A percentile compares a stretch with the other conserved stretches of the same genome.
Conservation (phyloP, 2,329 filamentous ascomycete genomes). For the Verticillium nonalfalfae region DNA sequence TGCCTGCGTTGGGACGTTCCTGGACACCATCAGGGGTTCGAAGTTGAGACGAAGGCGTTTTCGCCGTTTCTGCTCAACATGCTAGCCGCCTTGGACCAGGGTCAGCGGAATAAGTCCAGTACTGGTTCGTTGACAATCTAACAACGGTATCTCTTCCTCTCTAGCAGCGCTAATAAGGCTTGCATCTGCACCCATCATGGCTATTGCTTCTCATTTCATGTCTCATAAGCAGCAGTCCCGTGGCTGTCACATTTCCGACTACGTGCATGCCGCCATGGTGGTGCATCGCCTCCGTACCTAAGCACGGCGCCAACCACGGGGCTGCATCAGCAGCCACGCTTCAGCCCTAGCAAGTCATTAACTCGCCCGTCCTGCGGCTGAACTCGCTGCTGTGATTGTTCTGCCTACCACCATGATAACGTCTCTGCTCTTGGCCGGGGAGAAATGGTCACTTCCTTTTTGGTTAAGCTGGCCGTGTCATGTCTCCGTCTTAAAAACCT, state of each 20-base stretch:
- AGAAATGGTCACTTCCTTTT: not conserved
- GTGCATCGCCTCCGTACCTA: not conserved
- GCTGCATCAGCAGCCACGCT: not conserved
- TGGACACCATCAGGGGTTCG: constrained; percentile 23
- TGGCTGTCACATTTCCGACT: not conserved
- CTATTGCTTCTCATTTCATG: not conserved
- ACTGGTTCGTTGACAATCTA: not conserved
- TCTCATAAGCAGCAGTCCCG: not conserved
- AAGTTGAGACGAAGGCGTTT: constrained; percentile 20
- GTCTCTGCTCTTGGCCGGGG: not conserved
- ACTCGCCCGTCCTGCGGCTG: not conserved
- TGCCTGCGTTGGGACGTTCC: constrained; percentile 19
- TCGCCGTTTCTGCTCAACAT: constrained; percentile 17
- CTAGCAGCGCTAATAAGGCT: not conserved
- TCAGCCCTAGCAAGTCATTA: not conserved
- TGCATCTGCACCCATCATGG: not conserved
- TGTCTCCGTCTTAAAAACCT: not conserved
- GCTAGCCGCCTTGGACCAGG: constrained; percentile 15
- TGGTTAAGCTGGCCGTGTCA: not conserved
- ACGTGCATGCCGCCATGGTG: not conserved
- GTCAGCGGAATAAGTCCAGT: not conserved
- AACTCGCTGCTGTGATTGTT: too few species aligned
- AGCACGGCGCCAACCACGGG: not conserved
- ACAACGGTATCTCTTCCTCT: too few species aligned
- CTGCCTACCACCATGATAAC: too few species aligned